Conservation (phyloP, 768 basidiomycete species). For the Pleurotus giganteus region DNA sequence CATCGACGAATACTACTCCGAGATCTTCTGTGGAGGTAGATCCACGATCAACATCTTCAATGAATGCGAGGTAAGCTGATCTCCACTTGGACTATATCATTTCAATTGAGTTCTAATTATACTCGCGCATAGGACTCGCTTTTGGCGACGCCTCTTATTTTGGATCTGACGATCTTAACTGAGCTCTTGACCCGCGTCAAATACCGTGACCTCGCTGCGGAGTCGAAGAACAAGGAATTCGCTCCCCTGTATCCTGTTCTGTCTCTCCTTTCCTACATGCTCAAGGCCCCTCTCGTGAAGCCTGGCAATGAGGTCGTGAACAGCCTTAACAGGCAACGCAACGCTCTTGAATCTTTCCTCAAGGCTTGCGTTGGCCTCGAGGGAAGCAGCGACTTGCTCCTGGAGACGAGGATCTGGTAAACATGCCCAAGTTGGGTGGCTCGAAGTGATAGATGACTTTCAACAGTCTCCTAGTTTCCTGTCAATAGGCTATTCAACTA, state of each 20-base stretch:
- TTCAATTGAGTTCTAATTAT: conserved; percentile 11
- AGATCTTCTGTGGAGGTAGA: conserved; percentile 95
- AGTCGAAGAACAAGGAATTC: conserved; percentile 56
- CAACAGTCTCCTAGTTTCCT: not conserved
- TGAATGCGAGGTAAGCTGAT: conserved; percentile 77
- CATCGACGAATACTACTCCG: conserved; percentile 99
- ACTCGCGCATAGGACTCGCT: conserved; percentile 96
- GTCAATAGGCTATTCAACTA: conserved; percentile 3
- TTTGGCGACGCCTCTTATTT: conserved; percentile 92
- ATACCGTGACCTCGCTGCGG: conserved; percentile 61
- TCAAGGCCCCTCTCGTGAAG: conserved; percentile 97
- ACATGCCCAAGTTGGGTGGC: conserved; percentile 11
- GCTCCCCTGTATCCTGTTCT: conserved; percentile 86
- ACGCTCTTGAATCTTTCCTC: conserved; percentile 89
- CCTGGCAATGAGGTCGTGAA: conserved; percentile 94
- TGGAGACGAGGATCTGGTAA: conserved; percentile 89
- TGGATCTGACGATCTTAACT: conserved; percentile 90
- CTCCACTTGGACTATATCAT: not conserved
- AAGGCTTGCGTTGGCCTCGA: conserved; percentile 94
- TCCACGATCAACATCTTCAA: conserved; percentile 97
- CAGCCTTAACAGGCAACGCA: conserved; percentile 91
- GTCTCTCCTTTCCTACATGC: conserved; percentile 93
- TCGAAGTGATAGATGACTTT: not conserved
- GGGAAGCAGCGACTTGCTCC: conserved; percentile 76
- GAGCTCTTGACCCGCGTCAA: conserved; percentile 92